Conservation (phyloP, 192 early-diverging fungal genomes). For the Neocallimastix lanati region DNA sequence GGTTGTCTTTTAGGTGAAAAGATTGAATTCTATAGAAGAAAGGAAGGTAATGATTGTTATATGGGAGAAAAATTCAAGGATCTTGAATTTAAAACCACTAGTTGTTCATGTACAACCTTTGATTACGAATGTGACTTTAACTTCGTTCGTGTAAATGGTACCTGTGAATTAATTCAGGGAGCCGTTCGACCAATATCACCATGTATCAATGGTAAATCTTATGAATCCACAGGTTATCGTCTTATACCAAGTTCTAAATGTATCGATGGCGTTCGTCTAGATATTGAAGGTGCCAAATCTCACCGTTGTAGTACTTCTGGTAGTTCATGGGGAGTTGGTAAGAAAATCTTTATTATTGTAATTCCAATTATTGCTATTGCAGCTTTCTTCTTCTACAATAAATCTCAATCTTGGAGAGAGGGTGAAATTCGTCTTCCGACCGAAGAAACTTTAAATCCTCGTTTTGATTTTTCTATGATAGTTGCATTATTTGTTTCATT, state of each 20-base stretch:
- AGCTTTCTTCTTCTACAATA: neutral
- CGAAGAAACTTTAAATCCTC: neutral
- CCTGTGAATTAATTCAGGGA: constrained; percentile 1
- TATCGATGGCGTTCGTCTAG: neutral
- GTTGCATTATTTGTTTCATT: neutral
- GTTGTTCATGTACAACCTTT: constrained; percentile 55
- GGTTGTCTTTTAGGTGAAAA: constrained; percentile 66
- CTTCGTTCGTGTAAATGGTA: constrained; percentile 23
- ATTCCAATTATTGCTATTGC: neutral
- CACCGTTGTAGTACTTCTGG: neutral
- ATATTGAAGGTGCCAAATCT: neutral
- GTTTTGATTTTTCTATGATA: neutral
- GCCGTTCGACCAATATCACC: neutral
- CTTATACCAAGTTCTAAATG: neutral
- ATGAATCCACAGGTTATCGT: neutral
- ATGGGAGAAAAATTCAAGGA: constrained; percentile 35
- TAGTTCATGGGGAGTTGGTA: neutral
- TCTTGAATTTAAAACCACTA: constrained; percentile 24
- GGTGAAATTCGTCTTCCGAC: neutral
- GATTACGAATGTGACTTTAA: constrained; percentile 94
- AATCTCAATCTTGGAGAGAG: neutral
- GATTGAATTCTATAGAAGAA: constrained; percentile 33
- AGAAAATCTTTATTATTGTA: neutral
- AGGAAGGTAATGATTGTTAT: constrained; percentile 12
- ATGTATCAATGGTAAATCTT: neutral